Evolutionary conservation across 768 basidiomycete genomes (phyloP), one percentile per base, ranked within the genome.

Genomic region (Phlegmacium glaucopus): DNA sequence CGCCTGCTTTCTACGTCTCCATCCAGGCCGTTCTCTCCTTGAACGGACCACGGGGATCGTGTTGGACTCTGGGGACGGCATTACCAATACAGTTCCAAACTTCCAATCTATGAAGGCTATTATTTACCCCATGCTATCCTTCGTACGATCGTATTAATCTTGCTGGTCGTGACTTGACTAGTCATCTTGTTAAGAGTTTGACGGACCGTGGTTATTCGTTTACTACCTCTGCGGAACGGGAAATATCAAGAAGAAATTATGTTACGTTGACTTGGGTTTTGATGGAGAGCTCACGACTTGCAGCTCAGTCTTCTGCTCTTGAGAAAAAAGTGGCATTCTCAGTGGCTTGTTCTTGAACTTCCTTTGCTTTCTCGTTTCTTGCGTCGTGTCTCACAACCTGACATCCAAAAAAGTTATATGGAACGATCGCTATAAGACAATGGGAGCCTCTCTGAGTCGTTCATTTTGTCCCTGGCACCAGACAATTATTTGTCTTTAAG

Each of bases 211-310:
- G 94, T 10, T 94, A 96, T 70, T 78, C 83, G 12, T 95, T 96
- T 80, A 94, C 90, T 57, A 95, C 93, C 53, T 87, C 90, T 9
- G 92, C 90, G 30, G 92, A 93, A 72, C 80, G 84, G 61, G 92
- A 94, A 82, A 95, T 68, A 94, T 96, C 78, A 96, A 96, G 78
- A 90, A 93, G 80, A 93, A 92, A 77, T 82, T 94, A 18, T 94
- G 92, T 68, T 94, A 94, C 65, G 93, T 95, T 54, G 92, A 92
- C 30, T 80, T 94, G 52, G 92, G 94, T 69, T 94, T 94, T 56
- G 91, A 94, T 63, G 88, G 93, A 68, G 93, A 95, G 71, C 74
- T 94, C 56, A 85, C 90, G 71, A 90, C 88, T 16, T n/a, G 91
- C 92, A 32, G 88, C 90, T 49, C 87, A 90, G 63, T 89, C 87